Conservation (phyloP, 768 basidiomycete species). For the Hemileccinum impolitum region DNA sequence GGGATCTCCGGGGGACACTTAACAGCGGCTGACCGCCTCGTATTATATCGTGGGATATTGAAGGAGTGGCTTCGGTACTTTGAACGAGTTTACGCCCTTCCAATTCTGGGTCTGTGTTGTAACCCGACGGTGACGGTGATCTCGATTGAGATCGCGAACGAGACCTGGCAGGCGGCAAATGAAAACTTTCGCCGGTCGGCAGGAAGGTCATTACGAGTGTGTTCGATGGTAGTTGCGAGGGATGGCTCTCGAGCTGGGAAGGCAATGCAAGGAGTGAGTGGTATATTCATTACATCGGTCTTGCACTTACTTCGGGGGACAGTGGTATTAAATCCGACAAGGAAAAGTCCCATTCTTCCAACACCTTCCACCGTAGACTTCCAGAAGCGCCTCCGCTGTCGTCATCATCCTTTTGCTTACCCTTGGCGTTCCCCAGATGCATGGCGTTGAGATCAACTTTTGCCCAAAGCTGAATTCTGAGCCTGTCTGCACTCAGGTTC, state of each 20-base stretch:
- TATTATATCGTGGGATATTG: conserved; percentile 19
- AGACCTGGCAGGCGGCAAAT: conserved; percentile 42
- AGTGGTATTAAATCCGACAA: conserved; percentile 56
- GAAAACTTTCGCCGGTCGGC: conserved; percentile 59
- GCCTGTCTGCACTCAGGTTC: conserved; percentile 46
- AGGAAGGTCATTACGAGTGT: conserved; percentile 65
- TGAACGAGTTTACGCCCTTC: conserved; percentile 44
- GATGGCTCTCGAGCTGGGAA: conserved; percentile 36
- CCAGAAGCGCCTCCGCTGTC: conserved; percentile 9
- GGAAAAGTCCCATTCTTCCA: conserved; percentile 67
- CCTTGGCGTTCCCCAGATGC: conserved; percentile 31
- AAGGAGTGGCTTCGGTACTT: conserved; percentile 14
- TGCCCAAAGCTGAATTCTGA: conserved; percentile 62
- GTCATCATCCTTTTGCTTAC: conserved; percentile 43
- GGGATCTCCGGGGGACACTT: conserved; percentile 19
- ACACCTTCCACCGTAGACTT: conserved; percentile 54
- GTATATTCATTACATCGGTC: conserved; percentile 5
- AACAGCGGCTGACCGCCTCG: conserved; percentile 12
- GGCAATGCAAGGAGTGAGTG: conserved; percentile 7
- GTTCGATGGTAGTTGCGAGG: conserved; percentile 62
- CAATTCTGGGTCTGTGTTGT: conserved; percentile 70
- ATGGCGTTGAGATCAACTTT: conserved; percentile 29
- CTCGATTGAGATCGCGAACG: conserved; percentile 31
- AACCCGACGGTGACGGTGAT: conserved; percentile 61
- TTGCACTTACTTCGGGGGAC: conserved; percentile 54